These are phyloP conservation scores for Letharia columbiana DNA, from an alignment of 495 filamentous ascomycete genomes.

Conservation along the genomic window DNA sequence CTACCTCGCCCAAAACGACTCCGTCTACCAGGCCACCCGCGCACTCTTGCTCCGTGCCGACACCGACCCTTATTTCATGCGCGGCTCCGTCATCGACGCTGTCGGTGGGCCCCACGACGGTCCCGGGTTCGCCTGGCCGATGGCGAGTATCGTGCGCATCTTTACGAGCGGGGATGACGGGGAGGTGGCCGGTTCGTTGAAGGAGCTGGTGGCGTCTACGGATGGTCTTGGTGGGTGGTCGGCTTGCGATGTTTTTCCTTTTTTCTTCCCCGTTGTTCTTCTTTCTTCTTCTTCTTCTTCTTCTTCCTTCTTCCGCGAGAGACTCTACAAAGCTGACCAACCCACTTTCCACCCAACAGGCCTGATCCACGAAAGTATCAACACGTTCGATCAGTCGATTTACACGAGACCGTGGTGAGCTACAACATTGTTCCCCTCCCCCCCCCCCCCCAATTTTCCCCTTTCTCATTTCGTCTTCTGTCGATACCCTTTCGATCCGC, in stretches of 20 bases:
- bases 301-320: neutral
- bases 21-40: constrained; percentile 43
- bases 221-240: constrained; percentile 29
- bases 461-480: too few relatives aligned
- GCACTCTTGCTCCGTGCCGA: constrained; percentile 34
- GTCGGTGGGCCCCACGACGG: constrained; percentile 49
- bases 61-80: constrained; percentile 50
- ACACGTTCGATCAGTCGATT: constrained; percentile 38
- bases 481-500: too few relatives aligned
- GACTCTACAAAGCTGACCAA: too few relatives aligned
- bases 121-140: constrained; percentile 51
- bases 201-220: constrained; percentile 42
- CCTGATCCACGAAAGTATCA: constrained; percentile 53
- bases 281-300: neutral
- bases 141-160: constrained; percentile 49
- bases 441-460: too few relatives aligned
- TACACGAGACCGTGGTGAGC: constrained; percentile 55
- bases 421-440: too few relatives aligned
- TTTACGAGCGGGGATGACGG: constrained; percentile 44
- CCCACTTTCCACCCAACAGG: constrained; percentile 23
- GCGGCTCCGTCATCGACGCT: constrained; percentile 42
- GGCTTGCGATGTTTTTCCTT: neutral
- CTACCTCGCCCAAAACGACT: constrained; percentile 35
- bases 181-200: constrained; percentile 41
- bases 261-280: neutral